Conservation (phyloP, 192 early-diverging fungal species). For the Entomortierella lignicola region DNA sequence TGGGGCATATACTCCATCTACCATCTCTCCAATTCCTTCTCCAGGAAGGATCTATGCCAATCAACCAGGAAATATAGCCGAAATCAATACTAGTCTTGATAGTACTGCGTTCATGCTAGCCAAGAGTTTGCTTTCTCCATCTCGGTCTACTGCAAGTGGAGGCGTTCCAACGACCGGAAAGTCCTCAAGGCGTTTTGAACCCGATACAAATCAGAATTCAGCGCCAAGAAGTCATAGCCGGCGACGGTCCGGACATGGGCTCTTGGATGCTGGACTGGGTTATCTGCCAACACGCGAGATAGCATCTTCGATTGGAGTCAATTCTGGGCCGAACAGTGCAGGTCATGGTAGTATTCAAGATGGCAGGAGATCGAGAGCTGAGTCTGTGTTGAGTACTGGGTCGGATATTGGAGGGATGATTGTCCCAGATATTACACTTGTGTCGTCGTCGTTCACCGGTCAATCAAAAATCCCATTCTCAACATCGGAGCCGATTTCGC, state of each 20-base stretch:
- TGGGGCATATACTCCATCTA: conserved; percentile 48
- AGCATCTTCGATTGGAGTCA: conserved; percentile 8
- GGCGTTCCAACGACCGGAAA: conserved; percentile 5
- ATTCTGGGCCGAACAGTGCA: conserved; percentile 42
- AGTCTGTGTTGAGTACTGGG: conserved; percentile 43
- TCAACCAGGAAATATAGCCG: conserved; percentile 9
- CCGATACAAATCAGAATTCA: not conserved
- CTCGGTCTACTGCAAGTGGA: conserved; percentile 4
- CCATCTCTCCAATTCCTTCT: conserved; percentile 50
- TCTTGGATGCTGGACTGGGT: conserved; percentile 18
- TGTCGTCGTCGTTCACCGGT: conserved; percentile 36
- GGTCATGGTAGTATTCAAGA: conserved; percentile 31
- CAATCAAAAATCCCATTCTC: conserved; percentile 17
- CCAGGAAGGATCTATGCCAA: conserved; percentile 30
- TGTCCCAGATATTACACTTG: conserved; percentile 43
- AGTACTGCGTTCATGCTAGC: conserved; percentile 22
- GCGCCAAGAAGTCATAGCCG: conserved; percentile 15
- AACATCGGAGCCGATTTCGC: conserved; percentile 20
- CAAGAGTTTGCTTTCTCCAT: conserved; percentile 36
- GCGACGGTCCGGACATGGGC: conserved; percentile 40
- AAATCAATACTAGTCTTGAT: conserved; percentile 38
- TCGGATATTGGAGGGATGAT: conserved; percentile 48
- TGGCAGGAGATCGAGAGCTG: conserved; percentile 39
- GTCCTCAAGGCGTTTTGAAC: not conserved
- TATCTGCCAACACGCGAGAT: conserved; percentile 16